Evolutionary conservation across 306 rosid genomes (phyloP), one percentile per base, ranked within the genome.

Genomic region (Benincasa hispida): DNA sequence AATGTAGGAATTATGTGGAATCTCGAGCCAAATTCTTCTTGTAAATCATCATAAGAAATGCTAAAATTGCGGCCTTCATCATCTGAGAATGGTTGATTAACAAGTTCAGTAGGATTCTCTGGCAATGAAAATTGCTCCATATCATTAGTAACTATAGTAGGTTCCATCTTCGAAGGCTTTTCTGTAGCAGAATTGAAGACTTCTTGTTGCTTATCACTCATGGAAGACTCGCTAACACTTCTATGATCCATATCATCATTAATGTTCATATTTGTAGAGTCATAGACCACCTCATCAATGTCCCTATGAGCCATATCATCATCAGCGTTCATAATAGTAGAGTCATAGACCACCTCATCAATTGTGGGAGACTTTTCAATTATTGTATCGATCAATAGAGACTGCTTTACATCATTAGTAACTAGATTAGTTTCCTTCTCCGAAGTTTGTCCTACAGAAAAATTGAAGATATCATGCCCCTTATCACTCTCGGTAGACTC

Each of bases 121-220:
- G 69, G 76, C 30, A 77, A 58, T 65, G 78, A 42, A 45, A 80
- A 58, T 39, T 25, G 59, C 75, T 83, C 69, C 30, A 8, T 22
- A 50, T 89, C 89, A 82, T 85, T 83, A 54, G 79, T 79, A 84
- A 82, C 75, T 77, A 63, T 56, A 67, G 76, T 62, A 55, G 77
- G 54, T 77, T 84, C 85, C 55, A 74, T 58, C 18, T 59, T 32
- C 32, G 72, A 59, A 39, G 45, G 45, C 0, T 9, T 39, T 39
- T 39, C 12, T 39, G 13, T 39, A 47, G 82, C 37, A 78, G 35
- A 12, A 81, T 51, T 72, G 59, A 82, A 78, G 37, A 68, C 25
- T 70, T 55, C 30, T 70, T 55, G 79, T 88, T 79, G 85, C 82
- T 63, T 58, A 37, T 53, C 39, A 25, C 70, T 67, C 70, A 19